These are phyloP conservation scores for Prunus padus DNA, from an alignment of 306 rosid genomes.

Conservation along the genomic window DNA sequence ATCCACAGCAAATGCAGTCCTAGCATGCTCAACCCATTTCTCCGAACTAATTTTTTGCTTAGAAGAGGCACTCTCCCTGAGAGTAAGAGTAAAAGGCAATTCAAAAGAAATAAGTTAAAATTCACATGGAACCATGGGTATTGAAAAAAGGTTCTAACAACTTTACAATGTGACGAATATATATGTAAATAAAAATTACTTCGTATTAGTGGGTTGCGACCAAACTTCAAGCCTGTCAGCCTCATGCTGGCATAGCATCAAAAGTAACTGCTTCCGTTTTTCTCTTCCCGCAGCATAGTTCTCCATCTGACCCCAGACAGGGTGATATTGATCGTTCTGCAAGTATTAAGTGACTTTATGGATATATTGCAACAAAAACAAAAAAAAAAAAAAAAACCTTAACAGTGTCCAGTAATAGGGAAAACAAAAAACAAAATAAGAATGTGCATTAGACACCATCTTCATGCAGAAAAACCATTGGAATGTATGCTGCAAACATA, in stretches of 20 bases:
- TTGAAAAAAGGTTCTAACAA: neutral
- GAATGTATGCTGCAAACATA: constrained; percentile 14
- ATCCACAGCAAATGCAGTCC: constrained; percentile 95
- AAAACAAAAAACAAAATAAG: constrained; percentile 7
- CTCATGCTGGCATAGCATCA: constrained; percentile 92
- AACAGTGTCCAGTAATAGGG: constrained; percentile 5
- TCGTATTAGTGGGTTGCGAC: constrained; percentile 91
- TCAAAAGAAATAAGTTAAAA: constrained; percentile 1
- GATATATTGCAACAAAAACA: constrained; percentile 7
- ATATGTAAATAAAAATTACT: constrained; percentile 40
- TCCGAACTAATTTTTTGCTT: constrained; percentile 79
- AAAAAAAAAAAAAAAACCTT: constrained; percentile 3
- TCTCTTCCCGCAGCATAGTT: constrained; percentile 82
- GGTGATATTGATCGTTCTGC: constrained; percentile 76
- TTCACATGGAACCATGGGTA: neutral
- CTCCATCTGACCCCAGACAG: constrained; percentile 97
- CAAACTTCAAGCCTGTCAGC: constrained; percentile 98
- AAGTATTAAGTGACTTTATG: constrained; percentile 26
- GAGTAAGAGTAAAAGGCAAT: constrained; percentile 5
- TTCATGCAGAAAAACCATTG: constrained; percentile 10
- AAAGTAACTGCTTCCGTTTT: constrained; percentile 77
- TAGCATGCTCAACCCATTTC: constrained; percentile 81
- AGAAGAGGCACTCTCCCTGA: constrained; percentile 60
- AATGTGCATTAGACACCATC: neutral
- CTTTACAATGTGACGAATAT: constrained; percentile 1